These are phyloP conservation scores for Lentinus polychrous DNA, from an alignment of 1,284 basidiomycete genomes.

Conservation along the genomic window DNA sequence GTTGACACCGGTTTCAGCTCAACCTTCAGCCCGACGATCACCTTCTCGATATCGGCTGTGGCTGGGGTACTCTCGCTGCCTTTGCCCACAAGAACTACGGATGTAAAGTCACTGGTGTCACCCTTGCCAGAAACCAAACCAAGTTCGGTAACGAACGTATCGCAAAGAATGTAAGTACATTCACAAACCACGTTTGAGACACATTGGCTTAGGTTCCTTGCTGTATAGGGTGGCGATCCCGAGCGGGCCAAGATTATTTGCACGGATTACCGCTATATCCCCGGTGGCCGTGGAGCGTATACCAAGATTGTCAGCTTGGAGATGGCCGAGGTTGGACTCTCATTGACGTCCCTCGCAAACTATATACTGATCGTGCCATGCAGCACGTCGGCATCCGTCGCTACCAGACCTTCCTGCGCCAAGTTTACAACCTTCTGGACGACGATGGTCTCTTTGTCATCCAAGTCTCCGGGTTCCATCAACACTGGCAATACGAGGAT, in stretches of 20 bases:
- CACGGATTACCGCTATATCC: slow-evolving; percentile 93
- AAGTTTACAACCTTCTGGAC: slow-evolving; percentile 90
- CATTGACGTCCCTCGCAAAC: neutral
- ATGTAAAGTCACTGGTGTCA: slow-evolving; percentile 94
- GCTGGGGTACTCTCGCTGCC: slow-evolving; percentile 94
- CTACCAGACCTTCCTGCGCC: slow-evolving; percentile 83
- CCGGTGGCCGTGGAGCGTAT: slow-evolving; percentile 73
- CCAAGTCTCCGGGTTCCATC: slow-evolving; percentile 94
- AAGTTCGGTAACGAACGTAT: slow-evolving; percentile 91
- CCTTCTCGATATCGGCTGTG: slow-evolving; percentile 93
- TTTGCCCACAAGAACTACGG: slow-evolving; percentile 97
- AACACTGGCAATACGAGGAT: slow-evolving; percentile 96
- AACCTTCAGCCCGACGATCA: slow-evolving; percentile 75
- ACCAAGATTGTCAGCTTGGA: slow-evolving; percentile 96
- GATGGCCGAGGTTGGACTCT: slow-evolving; percentile 82
- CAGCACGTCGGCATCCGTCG: slow-evolving; percentile 93
- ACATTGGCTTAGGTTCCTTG: slow-evolving; percentile 7
- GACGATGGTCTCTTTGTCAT: slow-evolving; percentile 94
- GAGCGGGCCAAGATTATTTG: slow-evolving; percentile 88
- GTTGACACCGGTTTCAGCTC: slow-evolving; percentile 35
- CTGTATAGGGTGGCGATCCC: slow-evolving; percentile 30
- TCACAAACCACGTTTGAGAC: neutral
- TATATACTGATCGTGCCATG: too few relatives aligned
- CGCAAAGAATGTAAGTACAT: slow-evolving; percentile 65
- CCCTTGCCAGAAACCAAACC: slow-evolving; percentile 86